Base-by-base conservation (phyloP, 305 asterid species). In the Rubia tinctorum region DNA sequence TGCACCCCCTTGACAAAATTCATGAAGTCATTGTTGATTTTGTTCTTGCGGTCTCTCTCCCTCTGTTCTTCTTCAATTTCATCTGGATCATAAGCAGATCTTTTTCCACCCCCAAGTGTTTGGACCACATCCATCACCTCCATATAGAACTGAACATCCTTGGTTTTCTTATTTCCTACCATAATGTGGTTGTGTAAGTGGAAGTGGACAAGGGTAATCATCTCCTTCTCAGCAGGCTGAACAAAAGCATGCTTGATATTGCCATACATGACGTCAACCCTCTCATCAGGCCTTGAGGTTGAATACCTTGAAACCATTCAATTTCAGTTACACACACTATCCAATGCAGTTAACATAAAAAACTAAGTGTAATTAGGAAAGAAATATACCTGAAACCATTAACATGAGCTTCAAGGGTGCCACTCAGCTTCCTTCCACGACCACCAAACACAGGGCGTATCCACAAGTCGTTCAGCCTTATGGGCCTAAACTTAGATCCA, bases 31-130 rank as follows among this genome's bases (percentile, higher is more conserved):
- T 75, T 66, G 70, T 86, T 92, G 49, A 83, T 89, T 83, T 92
- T 90, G 82, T 92, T 90, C 72, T 89, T 90, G 45, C 92, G 80
- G 13, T 89, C 91, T 64, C 97, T 85, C 82, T 92, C 96, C 74
- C 96, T 80, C 73, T 90, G 93, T 71, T 92, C 97, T 80, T 92
- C 97, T 84, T 90, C 97, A 71, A 90, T 87, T 85, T 92, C 97
- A 77, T 92, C 96, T 4, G 98, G 96, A 69, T 87, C 98, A 74
- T 88, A 89, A 15, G 91, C 87, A 72, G 91, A 86, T 72, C 97
- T 79, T 82, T 83, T 87, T 62, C 93, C 88, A 77, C 91, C 87
- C 3, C 96, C 91, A 68, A 90, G 85, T 39, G 87, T 83, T 69
- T 92, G 96, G 37, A 88, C 95, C 80, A 84, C 82, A 70, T 92